phyloP scores from a whole-genome alignment of 495 filamentous ascomycete genomes.

The Penicillium silybi region DNA sequence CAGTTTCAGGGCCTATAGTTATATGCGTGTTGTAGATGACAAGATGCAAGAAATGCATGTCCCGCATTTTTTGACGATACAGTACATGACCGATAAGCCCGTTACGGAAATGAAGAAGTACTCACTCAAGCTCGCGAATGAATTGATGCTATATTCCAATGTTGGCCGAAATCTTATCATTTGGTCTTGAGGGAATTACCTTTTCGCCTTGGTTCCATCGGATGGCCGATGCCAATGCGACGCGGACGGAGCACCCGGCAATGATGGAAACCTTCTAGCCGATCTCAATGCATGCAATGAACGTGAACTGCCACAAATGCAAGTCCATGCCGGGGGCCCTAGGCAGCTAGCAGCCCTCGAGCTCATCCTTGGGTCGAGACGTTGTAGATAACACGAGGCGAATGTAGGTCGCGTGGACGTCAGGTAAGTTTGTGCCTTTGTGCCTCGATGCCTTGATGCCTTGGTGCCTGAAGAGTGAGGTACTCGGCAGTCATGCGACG shows the following conservation, averaged over 20 bases:
- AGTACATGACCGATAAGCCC: slow-evolving; percentile 16
- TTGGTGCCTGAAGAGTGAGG: neutral
- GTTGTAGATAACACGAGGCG: neutral
- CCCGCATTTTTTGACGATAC: slow-evolving; percentile 12
- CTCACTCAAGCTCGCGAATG: slow-evolving; percentile 11
- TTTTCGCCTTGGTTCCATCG: slow-evolving; percentile 4
- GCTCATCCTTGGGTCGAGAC: slow-evolving; percentile 8
- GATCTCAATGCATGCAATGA: slow-evolving; percentile 2
- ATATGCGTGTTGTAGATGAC: neutral
- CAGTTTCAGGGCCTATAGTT: slow-evolving; percentile 2
- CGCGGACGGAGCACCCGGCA: slow-evolving; percentile 7
- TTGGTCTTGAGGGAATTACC: slow-evolving; percentile 8
- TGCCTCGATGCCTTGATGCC: slow-evolving; percentile 6
- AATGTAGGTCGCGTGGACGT: slow-evolving; percentile 2
- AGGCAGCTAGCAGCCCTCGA: neutral
- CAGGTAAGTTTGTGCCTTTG: slow-evolving; percentile 9
- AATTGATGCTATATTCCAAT: slow-evolving; percentile 4
- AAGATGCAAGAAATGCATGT: neutral
- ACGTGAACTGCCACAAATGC: neutral
- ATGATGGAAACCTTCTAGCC: slow-evolving; percentile 6
- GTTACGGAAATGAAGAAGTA: slow-evolving; percentile 5
- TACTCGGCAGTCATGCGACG: neutral
- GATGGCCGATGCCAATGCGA: slow-evolving; percentile 4
- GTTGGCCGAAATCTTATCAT: neutral
- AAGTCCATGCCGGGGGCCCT: neutral